A percentile compares a stretch with the other conserved stretches of the same genome.
phyloP scores from a whole-genome alignment of 208 protist genomes.

The Crithidia acanthocephali region DNA sequence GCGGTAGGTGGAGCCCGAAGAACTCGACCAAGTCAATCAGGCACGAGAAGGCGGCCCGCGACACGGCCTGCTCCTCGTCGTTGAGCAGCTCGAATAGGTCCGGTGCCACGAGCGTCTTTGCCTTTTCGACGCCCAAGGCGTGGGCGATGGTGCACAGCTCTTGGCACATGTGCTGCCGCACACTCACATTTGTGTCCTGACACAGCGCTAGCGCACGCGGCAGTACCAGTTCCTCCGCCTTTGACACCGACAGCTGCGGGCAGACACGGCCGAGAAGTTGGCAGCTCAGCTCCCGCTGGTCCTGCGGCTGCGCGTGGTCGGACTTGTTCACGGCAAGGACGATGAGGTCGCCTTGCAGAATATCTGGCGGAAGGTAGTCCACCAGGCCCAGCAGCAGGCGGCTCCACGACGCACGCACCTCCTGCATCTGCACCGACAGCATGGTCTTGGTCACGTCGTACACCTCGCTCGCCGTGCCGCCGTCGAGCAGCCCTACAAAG shows the following conservation, averaged over 20 bases:
- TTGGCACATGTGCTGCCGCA: slow-evolving; percentile 84
- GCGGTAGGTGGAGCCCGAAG: slow-evolving; percentile 84
- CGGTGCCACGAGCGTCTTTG: slow-evolving; percentile 73
- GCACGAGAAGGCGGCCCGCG: slow-evolving; percentile 85
- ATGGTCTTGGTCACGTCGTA: slow-evolving; percentile 87
- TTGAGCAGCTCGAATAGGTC: slow-evolving; percentile 92
- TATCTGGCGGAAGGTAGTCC: slow-evolving; percentile 52
- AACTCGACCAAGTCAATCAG: slow-evolving; percentile 92
- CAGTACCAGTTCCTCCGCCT: slow-evolving; percentile 72
- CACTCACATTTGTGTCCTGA: slow-evolving; percentile 91
- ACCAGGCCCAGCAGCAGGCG: slow-evolving; percentile 72
- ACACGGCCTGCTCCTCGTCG: slow-evolving; percentile 89
- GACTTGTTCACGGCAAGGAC: slow-evolving; percentile 78
- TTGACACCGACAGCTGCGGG: slow-evolving; percentile 48
- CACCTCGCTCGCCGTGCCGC: slow-evolving; percentile 57
- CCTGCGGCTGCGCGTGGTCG: slow-evolving; percentile 85
- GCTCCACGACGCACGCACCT: slow-evolving; percentile 83
- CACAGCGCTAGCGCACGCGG: slow-evolving; percentile 84
- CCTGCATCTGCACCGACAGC: slow-evolving; percentile 83
- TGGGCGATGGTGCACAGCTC: slow-evolving; percentile 85
- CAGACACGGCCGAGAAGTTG: slow-evolving; percentile 79
- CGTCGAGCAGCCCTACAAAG: slow-evolving; percentile 65
- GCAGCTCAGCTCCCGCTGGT: slow-evolving; percentile 91
- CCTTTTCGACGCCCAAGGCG: slow-evolving; percentile 74
- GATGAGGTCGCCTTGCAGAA: slow-evolving; percentile 75